phyloP scores from a whole-genome alignment of 495 filamentous ascomycete genomes.

The Jackrogersella multiformis region DNA sequence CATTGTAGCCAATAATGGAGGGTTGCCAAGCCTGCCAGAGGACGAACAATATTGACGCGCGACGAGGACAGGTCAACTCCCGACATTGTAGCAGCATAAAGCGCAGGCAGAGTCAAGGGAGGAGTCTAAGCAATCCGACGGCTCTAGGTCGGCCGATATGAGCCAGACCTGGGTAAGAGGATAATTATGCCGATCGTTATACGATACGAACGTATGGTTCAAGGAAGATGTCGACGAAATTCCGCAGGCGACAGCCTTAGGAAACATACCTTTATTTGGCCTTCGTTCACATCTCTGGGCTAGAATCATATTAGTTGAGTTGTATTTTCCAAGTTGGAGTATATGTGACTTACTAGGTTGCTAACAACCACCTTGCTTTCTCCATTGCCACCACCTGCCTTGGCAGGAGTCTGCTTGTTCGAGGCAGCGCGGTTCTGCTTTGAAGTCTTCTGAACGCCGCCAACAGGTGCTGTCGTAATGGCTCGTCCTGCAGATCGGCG shows the following conservation, averaged over 20 bases:
- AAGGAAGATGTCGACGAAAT: constrained; percentile 63
- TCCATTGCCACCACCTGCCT: constrained; percentile 63
- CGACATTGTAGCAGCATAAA: constrained; percentile 38
- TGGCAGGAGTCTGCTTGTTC: constrained; percentile 70
- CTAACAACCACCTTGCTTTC: constrained; percentile 98
- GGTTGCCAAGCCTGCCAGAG: constrained; percentile 64
- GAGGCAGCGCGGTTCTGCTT: constrained; percentile 66
- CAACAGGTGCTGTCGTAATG: constrained; percentile 71
- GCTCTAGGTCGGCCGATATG: constrained; percentile 36
- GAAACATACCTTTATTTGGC: constrained; percentile 99
- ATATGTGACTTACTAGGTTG: constrained; percentile 81
- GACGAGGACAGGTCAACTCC: constrained; percentile 62
- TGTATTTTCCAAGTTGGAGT: background rate
- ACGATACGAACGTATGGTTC: constrained; percentile 50
- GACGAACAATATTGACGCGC: constrained; percentile 50
- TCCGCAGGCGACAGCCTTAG: constrained; percentile 63
- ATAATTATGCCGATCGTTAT: constrained; percentile 51
- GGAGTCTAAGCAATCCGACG: constrained; percentile 51
- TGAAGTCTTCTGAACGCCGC: constrained; percentile 85
- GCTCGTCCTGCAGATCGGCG: constrained; percentile 60
- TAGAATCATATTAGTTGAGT: constrained; percentile 64
- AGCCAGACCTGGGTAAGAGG: constrained; percentile 50
- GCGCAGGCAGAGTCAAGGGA: constrained; percentile 45
- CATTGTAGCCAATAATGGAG: constrained; percentile 43
- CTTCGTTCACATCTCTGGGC: constrained; percentile 94